Evolutionary conservation across 2,329 filamentous ascomycete genomes (phyloP), one percentile per base, ranked within the genome.

Genomic region (Saccharata proteae): DNA sequence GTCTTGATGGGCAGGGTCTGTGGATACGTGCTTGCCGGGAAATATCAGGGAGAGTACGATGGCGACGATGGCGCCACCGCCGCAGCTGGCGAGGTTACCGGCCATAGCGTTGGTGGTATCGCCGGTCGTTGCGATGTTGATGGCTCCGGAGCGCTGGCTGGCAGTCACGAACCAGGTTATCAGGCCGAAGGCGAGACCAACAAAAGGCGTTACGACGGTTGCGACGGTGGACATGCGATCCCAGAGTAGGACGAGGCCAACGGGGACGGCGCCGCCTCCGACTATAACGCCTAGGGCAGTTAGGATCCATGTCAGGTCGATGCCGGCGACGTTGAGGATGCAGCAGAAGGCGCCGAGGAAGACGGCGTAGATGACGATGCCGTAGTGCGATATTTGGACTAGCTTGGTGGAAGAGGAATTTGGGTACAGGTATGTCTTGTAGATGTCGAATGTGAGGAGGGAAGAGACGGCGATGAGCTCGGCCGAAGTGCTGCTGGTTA

Each of bases 221-320:
- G 67, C 67, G 0, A 51, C 44, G 28, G 53, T 62, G 29, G 56
- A 67, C 43, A 70, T 66, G 9, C 55, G 55, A 21, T 55, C 55
- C 65, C 67, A 71, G 1, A 71, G 51, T n/a, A 71, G 61, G 0
- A 66, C 65, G 34, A 69, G 67, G 0, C 59, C 54, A 4, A 66
- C 69, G 0, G 67, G 66, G 38, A 70, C 63, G 28, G 69, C 66
- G 0, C 65, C 66, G 0, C 65, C 64, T 17, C 65, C 68, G 1
- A 64, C 69, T 6, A 70, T 40, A 1, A 69, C 62, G 3, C 66
- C 63, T 0, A 71, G 56, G 62, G 69, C 65, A 36, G 71, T 69
- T 1, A 69, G 37, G 0, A 64, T 67, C 67, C 66, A 72, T 1
- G 62, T 60, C 0, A 72, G 53, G 28, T 71, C 62, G 4, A 71